These are phyloP conservation scores for Leavenworthia alabamica DNA, from an alignment of 345 rosid species.

Conservation along the genomic window DNA sequence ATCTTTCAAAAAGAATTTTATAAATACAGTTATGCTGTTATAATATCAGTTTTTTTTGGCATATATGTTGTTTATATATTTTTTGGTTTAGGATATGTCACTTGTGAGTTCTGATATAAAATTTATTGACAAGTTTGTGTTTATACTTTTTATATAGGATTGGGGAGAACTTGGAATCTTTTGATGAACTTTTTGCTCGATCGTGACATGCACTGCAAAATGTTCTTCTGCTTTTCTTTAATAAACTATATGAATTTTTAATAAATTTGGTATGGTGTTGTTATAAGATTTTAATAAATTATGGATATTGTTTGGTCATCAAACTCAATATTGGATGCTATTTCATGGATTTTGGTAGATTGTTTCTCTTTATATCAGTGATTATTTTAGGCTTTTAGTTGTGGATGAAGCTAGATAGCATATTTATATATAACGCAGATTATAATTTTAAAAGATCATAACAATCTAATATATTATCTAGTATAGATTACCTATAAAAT, in stretches of 20 bases:
- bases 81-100: neutral
- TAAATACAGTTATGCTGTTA: too few species aligned
- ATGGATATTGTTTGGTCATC: neutral
- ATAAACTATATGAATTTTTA: neutral
- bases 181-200: neutral
- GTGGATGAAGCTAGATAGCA: too few species aligned
- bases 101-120: neutral
- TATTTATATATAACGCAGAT: too few species aligned
- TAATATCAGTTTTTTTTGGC: too few species aligned
- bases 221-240: neutral
- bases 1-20: too few species aligned
- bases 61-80: neutral
- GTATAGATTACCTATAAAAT: too few species aligned
- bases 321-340: neutral
- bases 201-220: neutral
- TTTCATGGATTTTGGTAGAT: neutral
- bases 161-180: neutral
- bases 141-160: slow-evolving; percentile 7
- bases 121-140: neutral
- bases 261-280: slow-evolving; percentile 2
- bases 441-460: too few species aligned
- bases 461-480: too few species aligned
- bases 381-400: too few species aligned
- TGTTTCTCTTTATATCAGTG: too few species aligned
- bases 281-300: neutral